Evolutionary conservation across 73 alveolate genomes (phyloP).

Genomic region (Tetrahymena elliotti): DNA sequence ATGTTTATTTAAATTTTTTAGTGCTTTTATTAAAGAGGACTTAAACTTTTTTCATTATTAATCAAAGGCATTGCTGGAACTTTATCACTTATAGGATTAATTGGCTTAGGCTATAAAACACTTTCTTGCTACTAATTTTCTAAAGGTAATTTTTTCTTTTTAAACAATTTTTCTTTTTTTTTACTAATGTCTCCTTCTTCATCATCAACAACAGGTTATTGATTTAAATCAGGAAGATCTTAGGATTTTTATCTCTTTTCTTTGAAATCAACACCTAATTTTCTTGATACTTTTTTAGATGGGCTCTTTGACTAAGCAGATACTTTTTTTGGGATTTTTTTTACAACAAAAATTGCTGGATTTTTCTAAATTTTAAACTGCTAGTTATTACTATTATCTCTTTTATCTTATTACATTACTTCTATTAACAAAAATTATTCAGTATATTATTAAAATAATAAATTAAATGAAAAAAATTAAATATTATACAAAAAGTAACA

Average conservation of each 20-base stretch:
- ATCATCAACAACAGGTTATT: not conserved
- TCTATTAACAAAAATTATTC: no score
- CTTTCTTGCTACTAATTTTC: not conserved
- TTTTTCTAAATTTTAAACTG: not conserved
- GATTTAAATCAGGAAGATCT: not conserved
- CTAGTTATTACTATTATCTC: not conserved
- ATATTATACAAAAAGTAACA: no score
- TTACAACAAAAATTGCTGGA: not conserved
- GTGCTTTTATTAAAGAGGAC: not conserved
- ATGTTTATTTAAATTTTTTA: not conserved
- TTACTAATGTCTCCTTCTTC: not conserved
- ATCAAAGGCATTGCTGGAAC: not conserved
- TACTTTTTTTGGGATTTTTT: not conserved
- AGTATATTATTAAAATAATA: no score
- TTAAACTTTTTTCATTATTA: not conserved
- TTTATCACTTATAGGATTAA: not conserved
- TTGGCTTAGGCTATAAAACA: not conserved
- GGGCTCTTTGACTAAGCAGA: not conserved
- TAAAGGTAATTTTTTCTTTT: not conserved
- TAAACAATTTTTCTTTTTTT: not conserved
- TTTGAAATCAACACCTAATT: not conserved
- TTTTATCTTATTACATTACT: not conserved
- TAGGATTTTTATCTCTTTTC: not conserved
- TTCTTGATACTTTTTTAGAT: not conserved
- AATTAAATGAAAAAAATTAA: no score